Conservation (phyloP, 805 yeast species). For the Yamadazyma ubonensis region DNA sequence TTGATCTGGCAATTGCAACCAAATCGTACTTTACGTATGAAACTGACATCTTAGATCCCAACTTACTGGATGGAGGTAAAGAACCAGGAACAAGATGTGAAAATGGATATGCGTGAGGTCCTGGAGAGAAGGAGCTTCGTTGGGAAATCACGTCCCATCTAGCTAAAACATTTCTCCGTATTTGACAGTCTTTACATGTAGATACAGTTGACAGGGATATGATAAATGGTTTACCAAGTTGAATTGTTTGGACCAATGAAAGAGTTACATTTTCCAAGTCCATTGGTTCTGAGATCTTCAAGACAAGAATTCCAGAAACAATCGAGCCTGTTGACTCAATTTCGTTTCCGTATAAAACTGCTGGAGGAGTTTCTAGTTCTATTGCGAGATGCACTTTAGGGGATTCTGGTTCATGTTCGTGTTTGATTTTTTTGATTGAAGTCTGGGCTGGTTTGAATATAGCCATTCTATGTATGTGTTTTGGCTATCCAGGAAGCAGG, state of each 20-base stretch:
- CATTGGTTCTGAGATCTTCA: slow-evolving; percentile 12
- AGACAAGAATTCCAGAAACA: slow-evolving; percentile 73
- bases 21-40: slow-evolving; percentile 70
- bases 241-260: slow-evolving; percentile 69
- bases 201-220: slow-evolving; percentile 49
- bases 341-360: slow-evolving; percentile 78
- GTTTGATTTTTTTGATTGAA: too few relatives aligned
- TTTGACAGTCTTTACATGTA: slow-evolving; percentile 58
- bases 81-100: slow-evolving; percentile 86
- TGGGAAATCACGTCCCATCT: slow-evolving; percentile 81
- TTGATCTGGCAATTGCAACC: slow-evolving; percentile 52
- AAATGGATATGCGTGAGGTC: slow-evolving; percentile 87
- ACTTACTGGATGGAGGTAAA: slow-evolving; percentile 73
- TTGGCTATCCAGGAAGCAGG: too few relatives aligned
- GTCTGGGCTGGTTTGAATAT: slow-evolving; percentile 1
- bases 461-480: not conserved
- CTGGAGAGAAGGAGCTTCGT: slow-evolving; percentile 57
- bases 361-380: slow-evolving; percentile 86
- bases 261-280: slow-evolving; percentile 46
- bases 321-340: slow-evolving; percentile 81
- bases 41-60: slow-evolving; percentile 51
- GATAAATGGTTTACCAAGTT: slow-evolving; percentile 63
- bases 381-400: slow-evolving; percentile 31
- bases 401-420: not conserved
- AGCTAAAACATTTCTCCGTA: slow-evolving; percentile 62